Evolutionary conservation across 2,329 filamentous ascomycete genomes (phyloP).

Genomic region (Colletotrichum sp.): DNA sequence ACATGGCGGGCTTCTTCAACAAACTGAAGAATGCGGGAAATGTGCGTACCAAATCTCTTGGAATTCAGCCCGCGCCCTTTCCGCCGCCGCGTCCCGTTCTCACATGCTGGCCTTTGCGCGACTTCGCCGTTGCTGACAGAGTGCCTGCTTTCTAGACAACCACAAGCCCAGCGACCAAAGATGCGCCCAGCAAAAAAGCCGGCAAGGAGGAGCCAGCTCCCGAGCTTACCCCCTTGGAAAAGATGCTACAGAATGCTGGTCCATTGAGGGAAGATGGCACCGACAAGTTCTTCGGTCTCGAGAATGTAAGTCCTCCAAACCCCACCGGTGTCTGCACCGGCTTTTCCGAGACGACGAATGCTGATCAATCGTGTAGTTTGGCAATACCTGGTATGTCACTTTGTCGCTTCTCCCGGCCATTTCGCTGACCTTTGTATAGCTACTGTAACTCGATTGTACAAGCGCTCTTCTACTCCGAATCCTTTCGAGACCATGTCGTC

Average conservation of each 20-base stretch:
- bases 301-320: conserved; percentile 75
- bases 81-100: not conserved
- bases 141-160: conserved; percentile 41
- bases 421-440: conserved; percentile 50
- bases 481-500: conserved; percentile 93
- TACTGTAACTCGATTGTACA: conserved; percentile 99
- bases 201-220: conserved; percentile 62
- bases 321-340: conserved; percentile 3
- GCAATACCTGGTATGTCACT: conserved; percentile 85
- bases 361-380: conserved; percentile 71
- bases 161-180: conserved; percentile 47
- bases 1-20: conserved; percentile 63
- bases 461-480: conserved; percentile 92
- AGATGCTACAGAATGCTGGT: conserved; percentile 83
- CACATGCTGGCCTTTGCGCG: not conserved
- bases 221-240: conserved; percentile 68
- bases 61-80: not conserved
- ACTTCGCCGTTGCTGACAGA: conserved; percentile 26
- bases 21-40: conserved; percentile 61
- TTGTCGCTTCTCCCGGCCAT: not conserved
- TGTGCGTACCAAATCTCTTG: conserved; percentile 46
- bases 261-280: conserved; percentile 85
- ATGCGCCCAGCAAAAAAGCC: conserved; percentile 57
- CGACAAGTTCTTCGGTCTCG: conserved; percentile 97
- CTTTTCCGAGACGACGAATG: conserved; percentile 11